Base-by-base conservation (phyloP, 306 rosid species). In the Begonia fuchsioides region DNA sequence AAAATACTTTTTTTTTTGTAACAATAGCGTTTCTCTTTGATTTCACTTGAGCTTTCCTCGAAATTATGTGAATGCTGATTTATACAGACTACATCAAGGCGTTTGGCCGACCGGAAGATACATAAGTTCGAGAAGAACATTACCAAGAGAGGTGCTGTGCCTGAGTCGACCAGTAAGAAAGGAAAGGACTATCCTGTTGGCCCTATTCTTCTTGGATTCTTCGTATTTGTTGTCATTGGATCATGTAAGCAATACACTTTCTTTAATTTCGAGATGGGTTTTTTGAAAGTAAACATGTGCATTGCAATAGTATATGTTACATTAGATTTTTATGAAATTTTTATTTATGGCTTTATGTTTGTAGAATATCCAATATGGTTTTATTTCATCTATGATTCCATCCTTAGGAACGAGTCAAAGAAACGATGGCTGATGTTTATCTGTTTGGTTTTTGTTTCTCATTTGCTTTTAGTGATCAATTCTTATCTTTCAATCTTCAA, bases 171-270 rank as follows among this genome's bases (percentile, higher is more conserved):
- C 18, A 11, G 80, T 39, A 92, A 92, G 69, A 92, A 92, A 58
- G 87, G 78, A 16, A 92, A 75, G 62, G 94, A 92, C 60, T 92
- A 92, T 47, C 96, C 94, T 3, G 96, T 92, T 58, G 95, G 98
- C 5, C 96, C 98, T 7, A 1, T 85, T 16, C 70, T 85, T 54
- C 87, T 92, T 1, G 98, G 98, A 10, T 92, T 92, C 96, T 85
- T 92, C 75, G 6, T 92, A 45, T 92, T 92, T 49, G 98, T 92
- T 49, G 96, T 92, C 71, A 77, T 92, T 35, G 98, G 98, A 38
- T 92, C 98, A 65, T 92, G 98, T 90, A 79, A 70, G 88, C 15
- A 26, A 26, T 8, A 26, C 8, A 26, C 35, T 1, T 8, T 26
- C 7, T 26, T 26, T 3, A 26, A 26, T 26, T 26, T 26, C 1